These are phyloP conservation scores for Saccharomycopsis schoenii DNA, from an alignment of 805 yeast genomes.

Conservation along the genomic window DNA sequence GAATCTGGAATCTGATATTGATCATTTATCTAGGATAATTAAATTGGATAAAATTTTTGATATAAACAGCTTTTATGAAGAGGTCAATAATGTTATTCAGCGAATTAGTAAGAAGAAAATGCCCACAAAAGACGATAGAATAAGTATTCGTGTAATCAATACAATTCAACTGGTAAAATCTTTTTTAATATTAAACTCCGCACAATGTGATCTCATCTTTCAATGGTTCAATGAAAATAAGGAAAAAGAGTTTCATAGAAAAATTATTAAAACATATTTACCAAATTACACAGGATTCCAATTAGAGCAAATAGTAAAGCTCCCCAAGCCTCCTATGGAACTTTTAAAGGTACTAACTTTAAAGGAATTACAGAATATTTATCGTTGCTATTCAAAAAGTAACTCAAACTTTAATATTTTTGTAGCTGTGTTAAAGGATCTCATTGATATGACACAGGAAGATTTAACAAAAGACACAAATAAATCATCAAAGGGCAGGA, in stretches of 20 bases:
- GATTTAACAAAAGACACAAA: neutral
- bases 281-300: neutral
- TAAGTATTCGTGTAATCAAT: neutral
- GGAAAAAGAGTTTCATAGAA: conserved; percentile 6
- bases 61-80: neutral
- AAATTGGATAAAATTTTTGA: neutral
- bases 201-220: neutral
- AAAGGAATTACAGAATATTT: neutral
- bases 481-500: neutral
- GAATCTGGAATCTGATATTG: neutral
- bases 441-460: neutral
- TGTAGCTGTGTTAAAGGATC: neutral
- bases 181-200: neutral
- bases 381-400: neutral
- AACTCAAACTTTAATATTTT: neutral
- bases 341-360: neutral
- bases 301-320: neutral
- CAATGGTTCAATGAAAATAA: neutral
- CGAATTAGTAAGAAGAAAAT: neutral
- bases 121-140: neutral
- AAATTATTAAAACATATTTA: neutral
- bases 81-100: neutral
- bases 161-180: neutral
- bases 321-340: neutral
- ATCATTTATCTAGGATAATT: neutral